A percentile compares a stretch with the other conserved stretches of the same genome.
Evolutionary conservation across 345 rosid genomes (phyloP).

Genomic region (Trapa incisa): DNA sequence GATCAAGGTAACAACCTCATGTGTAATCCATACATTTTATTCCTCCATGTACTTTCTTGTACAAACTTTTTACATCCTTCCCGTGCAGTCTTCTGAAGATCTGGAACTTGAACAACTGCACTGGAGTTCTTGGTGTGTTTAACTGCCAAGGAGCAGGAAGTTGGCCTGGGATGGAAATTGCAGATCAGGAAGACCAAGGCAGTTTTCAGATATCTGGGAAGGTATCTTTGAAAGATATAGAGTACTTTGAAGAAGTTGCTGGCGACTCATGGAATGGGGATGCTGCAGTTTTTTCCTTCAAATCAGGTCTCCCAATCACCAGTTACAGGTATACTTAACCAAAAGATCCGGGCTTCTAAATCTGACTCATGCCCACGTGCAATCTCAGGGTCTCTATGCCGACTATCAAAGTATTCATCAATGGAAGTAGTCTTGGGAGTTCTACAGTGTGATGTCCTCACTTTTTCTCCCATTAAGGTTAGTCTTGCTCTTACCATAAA

Average conservation of each 20-base stretch:
- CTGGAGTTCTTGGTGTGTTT: constrained; percentile 40
- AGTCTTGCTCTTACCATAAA: background rate
- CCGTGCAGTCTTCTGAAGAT: constrained; percentile 34
- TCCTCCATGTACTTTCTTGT: background rate
- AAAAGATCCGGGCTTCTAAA: background rate
- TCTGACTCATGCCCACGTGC: background rate
- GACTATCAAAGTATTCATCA: constrained; percentile 18
- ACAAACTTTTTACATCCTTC: background rate
- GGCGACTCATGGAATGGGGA: constrained; percentile 39
- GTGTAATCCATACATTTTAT: background rate
- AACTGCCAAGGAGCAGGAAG: constrained; percentile 53
- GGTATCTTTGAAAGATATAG: constrained; percentile 34
- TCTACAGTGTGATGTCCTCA: constrained; percentile 31
- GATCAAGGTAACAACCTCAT: constrained; percentile 25
- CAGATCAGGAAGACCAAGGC: constrained; percentile 4
- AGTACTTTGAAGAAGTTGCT: constrained; percentile 37
- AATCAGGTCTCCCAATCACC: constrained; percentile 15
- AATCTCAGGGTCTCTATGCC: constrained; percentile 19
- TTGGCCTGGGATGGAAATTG: constrained; percentile 30
- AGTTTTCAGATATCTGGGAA: constrained; percentile 14
- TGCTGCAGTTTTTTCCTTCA: constrained; percentile 38
- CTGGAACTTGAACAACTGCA: constrained; percentile 46
- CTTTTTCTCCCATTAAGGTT: constrained; percentile 45
- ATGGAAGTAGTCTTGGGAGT: constrained; percentile 17
- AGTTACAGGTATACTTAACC: too few species aligned